Evolutionary conservation across 352 stramenopile genomes (phyloP).

Genomic region (Phytopythium aichiense): DNA sequence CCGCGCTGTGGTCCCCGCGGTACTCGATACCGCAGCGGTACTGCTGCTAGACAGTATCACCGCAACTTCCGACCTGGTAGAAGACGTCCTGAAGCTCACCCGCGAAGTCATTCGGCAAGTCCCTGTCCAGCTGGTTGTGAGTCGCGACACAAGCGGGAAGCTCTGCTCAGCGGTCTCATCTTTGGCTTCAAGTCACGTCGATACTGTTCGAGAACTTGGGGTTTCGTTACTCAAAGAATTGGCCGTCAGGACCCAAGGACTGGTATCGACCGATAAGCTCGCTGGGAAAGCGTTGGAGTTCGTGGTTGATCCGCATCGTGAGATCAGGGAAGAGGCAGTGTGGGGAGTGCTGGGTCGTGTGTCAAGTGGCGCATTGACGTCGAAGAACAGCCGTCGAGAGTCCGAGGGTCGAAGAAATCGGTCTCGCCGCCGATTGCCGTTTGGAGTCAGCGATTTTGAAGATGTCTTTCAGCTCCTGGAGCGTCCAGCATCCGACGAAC

Average conservation of each 20-base stretch:
- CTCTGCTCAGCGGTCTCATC: not conserved
- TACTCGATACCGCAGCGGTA: not conserved
- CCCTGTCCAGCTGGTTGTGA: not conserved
- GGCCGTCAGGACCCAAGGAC: not conserved
- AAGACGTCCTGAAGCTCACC: not conserved
- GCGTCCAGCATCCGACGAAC: slow-evolving; percentile 17
- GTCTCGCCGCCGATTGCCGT: slow-evolving; percentile 4
- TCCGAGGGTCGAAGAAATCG: not conserved
- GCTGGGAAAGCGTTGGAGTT: not conserved
- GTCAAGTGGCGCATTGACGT: slow-evolving; percentile 6
- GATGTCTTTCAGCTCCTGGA: slow-evolving; percentile 32
- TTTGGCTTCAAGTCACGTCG: not conserved
- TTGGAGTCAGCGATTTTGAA: slow-evolving; percentile 42
- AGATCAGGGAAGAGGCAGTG: not conserved
- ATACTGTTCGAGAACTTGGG: slow-evolving; percentile 14
- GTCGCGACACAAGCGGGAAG: not conserved
- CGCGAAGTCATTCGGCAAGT: not conserved
- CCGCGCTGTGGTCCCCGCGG: not conserved
- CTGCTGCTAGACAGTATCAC: not conserved
- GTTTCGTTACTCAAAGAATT: slow-evolving; percentile 19
- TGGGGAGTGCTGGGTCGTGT: slow-evolving; percentile 1
- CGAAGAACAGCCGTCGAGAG: not conserved
- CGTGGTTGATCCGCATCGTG: not conserved
- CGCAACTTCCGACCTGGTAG: not conserved
- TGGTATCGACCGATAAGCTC: not conserved